Evolutionary conservation across 371 early-diverging fungal species (phyloP).

Genomic region (Mucor mucedo): DNA sequence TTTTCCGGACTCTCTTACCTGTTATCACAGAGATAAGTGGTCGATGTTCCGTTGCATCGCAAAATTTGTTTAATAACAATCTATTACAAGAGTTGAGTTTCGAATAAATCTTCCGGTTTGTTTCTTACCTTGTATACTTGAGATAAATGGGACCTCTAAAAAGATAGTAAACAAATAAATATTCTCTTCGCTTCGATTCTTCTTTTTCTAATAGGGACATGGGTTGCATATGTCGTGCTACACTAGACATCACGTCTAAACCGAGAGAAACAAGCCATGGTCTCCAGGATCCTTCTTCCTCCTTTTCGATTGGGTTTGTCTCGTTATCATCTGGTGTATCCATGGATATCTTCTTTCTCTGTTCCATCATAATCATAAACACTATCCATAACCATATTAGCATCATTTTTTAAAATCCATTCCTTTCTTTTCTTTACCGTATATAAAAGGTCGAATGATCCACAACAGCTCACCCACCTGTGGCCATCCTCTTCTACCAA

Average conservation of each 20-base stretch:
- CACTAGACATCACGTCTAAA: conserved; percentile 36
- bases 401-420: no score
- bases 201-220: conserved; percentile 42
- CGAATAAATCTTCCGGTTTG: not conserved
- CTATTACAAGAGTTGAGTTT: conserved; percentile 6
- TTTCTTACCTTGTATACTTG: conserved; percentile 40
- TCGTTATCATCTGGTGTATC: conserved; percentile 4
- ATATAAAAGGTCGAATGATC: conserved; percentile 45
- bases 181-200: conserved; percentile 40
- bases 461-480: conserved; percentile 42
- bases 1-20: conserved; percentile 20
- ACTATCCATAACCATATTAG: not conserved
- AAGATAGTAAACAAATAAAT: conserved; percentile 41
- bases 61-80: conserved; percentile 33
- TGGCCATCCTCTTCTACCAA: conserved; percentile 29
- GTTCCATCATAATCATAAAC: conserved; percentile 17
- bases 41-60: conserved; percentile 44
- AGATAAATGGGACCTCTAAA: conserved; percentile 41
- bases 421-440: no score
- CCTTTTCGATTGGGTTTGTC: conserved; percentile 22
- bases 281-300: conserved; percentile 37
- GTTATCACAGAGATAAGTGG: conserved; percentile 45
- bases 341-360: not conserved
- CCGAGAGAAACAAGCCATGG: conserved; percentile 47
- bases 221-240: conserved; percentile 32